phyloP scores from a whole-genome alignment of 495 filamentous ascomycete species.

The Daldinia caldariorum region DNA sequence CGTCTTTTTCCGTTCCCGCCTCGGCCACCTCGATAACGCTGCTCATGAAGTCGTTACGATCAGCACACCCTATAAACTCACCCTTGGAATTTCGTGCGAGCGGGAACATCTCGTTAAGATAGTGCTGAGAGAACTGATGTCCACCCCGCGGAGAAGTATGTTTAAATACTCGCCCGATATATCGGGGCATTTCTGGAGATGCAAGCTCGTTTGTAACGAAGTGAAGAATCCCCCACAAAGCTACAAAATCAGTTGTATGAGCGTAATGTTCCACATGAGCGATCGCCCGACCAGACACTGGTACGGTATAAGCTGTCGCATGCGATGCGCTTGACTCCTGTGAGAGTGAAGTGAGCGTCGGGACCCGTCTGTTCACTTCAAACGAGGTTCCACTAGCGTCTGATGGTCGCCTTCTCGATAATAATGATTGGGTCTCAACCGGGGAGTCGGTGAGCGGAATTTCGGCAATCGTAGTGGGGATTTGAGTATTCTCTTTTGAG shows the following conservation, averaged over 20 bases:
- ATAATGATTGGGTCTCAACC: constrained; percentile 29
- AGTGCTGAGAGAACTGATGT: constrained; percentile 84
- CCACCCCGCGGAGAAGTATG: constrained; percentile 66
- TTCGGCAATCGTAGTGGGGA: constrained; percentile 29
- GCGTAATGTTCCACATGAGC: constrained; percentile 87
- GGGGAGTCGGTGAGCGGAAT: constrained; percentile 43
- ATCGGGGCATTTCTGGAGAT: constrained; percentile 62
- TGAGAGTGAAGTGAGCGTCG: constrained; percentile 16
- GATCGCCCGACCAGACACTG: constrained; percentile 60
- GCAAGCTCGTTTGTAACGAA: constrained; percentile 62
- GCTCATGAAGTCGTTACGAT: constrained; percentile 67
- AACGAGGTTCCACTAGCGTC: constrained; percentile 25
- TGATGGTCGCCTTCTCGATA: constrained; percentile 28
- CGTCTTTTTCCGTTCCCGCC: constrained; percentile 51
- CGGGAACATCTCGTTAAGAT: constrained; percentile 82
- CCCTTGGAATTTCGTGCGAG: constrained; percentile 50
- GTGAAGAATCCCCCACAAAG: constrained; percentile 77
- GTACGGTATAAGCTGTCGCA: constrained; percentile 27
- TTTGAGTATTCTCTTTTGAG: constrained; percentile 14
- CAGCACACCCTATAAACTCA: constrained; percentile 48
- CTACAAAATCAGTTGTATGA: constrained; percentile 79
- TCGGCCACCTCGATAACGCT: constrained; percentile 57
- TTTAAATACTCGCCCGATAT: constrained; percentile 80
- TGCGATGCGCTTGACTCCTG: constrained; percentile 19
- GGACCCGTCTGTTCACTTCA: constrained; percentile 14